Evolutionary conservation across 148 eudicot genomes (phyloP).

Genomic region (Linanthus parryae): DNA sequence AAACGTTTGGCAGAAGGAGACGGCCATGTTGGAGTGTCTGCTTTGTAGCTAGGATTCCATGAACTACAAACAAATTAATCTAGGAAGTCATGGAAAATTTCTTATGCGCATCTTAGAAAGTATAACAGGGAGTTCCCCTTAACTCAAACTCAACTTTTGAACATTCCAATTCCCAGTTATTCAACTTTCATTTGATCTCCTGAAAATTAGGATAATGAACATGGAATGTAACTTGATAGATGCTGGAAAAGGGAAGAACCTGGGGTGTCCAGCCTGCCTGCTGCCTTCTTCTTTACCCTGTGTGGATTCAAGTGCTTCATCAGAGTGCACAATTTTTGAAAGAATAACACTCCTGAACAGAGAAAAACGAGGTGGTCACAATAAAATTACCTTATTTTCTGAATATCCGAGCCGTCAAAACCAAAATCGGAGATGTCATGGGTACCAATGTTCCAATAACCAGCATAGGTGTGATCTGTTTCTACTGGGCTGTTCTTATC

Average conservation of each 20-base stretch:
- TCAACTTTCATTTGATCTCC: not conserved
- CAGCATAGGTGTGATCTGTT: conserved; percentile 16
- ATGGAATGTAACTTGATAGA: not conserved
- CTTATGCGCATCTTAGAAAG: not conserved
- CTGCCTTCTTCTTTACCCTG: conserved; percentile 14
- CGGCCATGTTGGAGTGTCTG: too few relatives aligned
- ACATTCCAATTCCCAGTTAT: too few relatives aligned
- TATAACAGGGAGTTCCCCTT: not conserved
- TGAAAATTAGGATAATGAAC: not conserved
- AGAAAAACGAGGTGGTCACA: not conserved
- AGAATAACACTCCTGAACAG: conserved; percentile 1
- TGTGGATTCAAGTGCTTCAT: conserved; percentile 2
- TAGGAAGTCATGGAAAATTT: not conserved
- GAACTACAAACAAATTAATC: not conserved
- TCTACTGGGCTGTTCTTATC: conserved; percentile 11
- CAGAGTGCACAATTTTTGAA: not conserved
- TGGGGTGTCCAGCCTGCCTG: conserved; percentile 4
- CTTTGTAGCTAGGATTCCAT: too few relatives aligned
- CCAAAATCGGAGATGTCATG: conserved; percentile 19
- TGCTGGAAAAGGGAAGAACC: conserved; percentile 12
- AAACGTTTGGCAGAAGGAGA: too few relatives aligned
- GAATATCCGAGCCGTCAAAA: conserved; percentile 14
- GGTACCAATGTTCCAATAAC: conserved; percentile 17
- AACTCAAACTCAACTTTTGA: too few relatives aligned
- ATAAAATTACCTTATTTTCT: conserved; percentile 18